phyloP scores from a whole-genome alignment of 805 yeast genomes.

The Spathaspora hagerdaliae region DNA sequence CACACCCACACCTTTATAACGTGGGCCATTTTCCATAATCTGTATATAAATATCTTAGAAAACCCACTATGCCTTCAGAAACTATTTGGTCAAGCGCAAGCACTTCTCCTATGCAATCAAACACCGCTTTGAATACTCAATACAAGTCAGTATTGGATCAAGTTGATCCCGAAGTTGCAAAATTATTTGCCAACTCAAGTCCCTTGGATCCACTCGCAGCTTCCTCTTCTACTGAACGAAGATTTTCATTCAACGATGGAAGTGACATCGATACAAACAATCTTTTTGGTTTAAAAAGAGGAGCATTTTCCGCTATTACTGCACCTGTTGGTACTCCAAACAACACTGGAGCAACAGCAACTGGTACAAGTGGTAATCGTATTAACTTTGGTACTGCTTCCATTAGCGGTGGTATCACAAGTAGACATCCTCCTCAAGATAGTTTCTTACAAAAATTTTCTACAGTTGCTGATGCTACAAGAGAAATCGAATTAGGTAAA shows the following conservation, averaged over 20 bases:
- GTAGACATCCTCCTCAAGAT: conserved; percentile 42
- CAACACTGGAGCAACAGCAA: conserved; percentile 8
- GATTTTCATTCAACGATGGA: conserved; percentile 40
- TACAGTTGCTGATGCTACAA: conserved; percentile 63
- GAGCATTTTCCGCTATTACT: conserved; percentile 45
- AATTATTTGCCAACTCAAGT: conserved; percentile 16
- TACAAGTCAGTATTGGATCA: conserved; percentile 32
- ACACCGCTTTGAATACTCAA: conserved; percentile 10
- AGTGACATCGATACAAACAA: conserved; percentile 38
- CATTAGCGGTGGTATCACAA: conserved; percentile 52
- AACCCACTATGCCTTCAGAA: conserved; percentile 28
- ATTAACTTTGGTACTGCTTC: conserved; percentile 56
- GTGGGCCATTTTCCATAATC: no score
- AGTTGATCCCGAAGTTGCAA: conserved; percentile 40
- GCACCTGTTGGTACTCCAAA: conserved; percentile 34
- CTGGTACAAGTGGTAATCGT: conserved; percentile 14
- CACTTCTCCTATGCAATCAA: conserved; percentile 18
- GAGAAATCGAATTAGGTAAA: conserved; percentile 52
- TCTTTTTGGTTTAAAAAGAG: conserved; percentile 42
- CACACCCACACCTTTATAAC: no score
- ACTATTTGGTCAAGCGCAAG: conserved; percentile 39
- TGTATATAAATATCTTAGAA: no score
- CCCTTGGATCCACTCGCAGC: conserved; percentile 6
- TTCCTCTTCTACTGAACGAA: conserved; percentile 18
- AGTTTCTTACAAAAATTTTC: conserved; percentile 61